A percentile compares a stretch with the other conserved stretches of the same genome.
Conservation (phyloP, 805 yeast genomes). For the Vanderwaltozyma polyspora region DNA sequence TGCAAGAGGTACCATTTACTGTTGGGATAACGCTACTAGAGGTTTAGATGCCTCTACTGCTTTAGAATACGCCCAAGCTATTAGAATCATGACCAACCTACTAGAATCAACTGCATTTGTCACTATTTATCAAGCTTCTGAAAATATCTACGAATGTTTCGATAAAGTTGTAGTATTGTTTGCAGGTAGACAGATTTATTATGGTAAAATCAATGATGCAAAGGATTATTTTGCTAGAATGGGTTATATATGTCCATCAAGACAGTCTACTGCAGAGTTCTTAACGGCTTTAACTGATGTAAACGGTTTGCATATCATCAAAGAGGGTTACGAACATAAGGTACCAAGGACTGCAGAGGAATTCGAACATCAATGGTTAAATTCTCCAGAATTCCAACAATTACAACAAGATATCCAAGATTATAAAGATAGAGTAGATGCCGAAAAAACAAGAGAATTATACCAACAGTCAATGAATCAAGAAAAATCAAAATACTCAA, state of each 20-base stretch:
- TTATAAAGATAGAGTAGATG: constrained; percentile 17
- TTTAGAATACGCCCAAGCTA: constrained; percentile 48
- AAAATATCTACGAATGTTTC: constrained; percentile 42
- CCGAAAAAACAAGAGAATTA: constrained; percentile 27
- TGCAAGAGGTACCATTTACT: constrained; percentile 45
- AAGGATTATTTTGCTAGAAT: constrained; percentile 40
- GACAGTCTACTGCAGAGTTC: constrained; percentile 55
- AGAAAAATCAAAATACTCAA: constrained; percentile 19
- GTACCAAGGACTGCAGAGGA: constrained; percentile 50
- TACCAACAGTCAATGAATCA: constrained; percentile 24
- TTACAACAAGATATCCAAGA: constrained; percentile 36
- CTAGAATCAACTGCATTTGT: constrained; percentile 43
- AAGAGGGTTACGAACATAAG: constrained; percentile 34
- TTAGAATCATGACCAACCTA: constrained; percentile 43
- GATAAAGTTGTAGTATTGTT: constrained; percentile 44
- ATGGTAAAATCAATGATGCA: constrained; percentile 40
- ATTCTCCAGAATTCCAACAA: constrained; percentile 30
- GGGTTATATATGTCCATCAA: constrained; percentile 46
- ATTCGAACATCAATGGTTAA: constrained; percentile 36
- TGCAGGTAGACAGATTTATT: constrained; percentile 46
- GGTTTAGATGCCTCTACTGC: constrained; percentile 69
- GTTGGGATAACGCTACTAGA: constrained; percentile 69
- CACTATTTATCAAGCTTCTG: constrained; percentile 53
- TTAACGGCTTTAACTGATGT: constrained; percentile 53
- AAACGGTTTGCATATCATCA: constrained; percentile 29